A percentile compares a stretch with the other conserved stretches of the same genome.
phyloP scores from a whole-genome alignment of 805 yeast species.

The Pichia eremophila region DNA sequence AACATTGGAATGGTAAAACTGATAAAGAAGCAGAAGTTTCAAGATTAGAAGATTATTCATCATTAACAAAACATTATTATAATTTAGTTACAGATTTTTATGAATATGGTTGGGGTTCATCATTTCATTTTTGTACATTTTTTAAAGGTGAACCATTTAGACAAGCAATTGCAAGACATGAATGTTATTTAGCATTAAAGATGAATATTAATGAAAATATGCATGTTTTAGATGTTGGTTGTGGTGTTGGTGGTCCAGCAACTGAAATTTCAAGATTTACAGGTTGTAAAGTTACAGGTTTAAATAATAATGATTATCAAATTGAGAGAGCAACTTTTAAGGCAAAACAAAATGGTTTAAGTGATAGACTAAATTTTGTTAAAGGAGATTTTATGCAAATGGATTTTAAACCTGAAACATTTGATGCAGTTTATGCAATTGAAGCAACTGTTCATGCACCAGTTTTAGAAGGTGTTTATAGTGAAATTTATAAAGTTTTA shows the following conservation, averaged over 20 bases:
- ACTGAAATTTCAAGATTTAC: constrained; percentile 92
- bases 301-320: constrained; percentile 96
- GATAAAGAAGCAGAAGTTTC: constrained; percentile 58
- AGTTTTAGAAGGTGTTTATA: constrained; percentile 86
- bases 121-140: constrained; percentile 94
- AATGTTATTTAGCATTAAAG: constrained; percentile 84
- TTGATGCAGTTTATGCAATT: constrained; percentile 95
- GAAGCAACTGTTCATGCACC: constrained; percentile 99
- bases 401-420: constrained; percentile 85
- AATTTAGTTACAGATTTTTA: constrained; percentile 95
- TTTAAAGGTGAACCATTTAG: constrained; percentile 87
- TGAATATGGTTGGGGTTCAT: constrained; percentile 99
- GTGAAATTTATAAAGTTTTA: constrained; percentile 87
- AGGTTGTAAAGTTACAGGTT: constrained; percentile 75
- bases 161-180: constrained; percentile 96
- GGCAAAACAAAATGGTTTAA: constrained; percentile 56
- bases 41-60: constrained; percentile 79
- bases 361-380: constrained; percentile 70
- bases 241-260: constrained; percentile 99
- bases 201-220: constrained; percentile 71
- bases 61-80: constrained; percentile 89
- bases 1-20: constrained; percentile 94
- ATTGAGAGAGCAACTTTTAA: constrained; percentile 82
- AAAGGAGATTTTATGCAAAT: constrained; percentile 99
- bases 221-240: constrained; percentile 94